Percentiles rank a stretch among this genome's conserved stretches.
Conservation (phyloP, 805 yeast species). For the Pichia nakasei region DNA sequence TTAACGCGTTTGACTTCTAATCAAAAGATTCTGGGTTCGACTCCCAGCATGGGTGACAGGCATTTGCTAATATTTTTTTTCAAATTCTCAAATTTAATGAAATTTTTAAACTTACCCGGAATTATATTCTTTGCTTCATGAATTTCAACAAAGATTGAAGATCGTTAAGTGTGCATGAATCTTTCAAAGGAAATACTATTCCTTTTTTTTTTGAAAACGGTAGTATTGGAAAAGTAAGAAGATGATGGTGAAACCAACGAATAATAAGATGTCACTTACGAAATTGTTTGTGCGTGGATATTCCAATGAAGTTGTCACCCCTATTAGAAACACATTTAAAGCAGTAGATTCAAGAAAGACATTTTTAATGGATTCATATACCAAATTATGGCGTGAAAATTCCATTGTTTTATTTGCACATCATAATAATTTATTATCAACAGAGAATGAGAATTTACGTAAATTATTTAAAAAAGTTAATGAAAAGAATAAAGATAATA, state of each 20-base stretch:
- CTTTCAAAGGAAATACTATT: no score
- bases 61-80: constrained; percentile 13
- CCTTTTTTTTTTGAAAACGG: neutral
- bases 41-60: constrained; percentile 38
- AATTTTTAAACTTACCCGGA: constrained; percentile 4
- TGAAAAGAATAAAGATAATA: constrained; percentile 27
- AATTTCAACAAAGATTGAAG: no score
- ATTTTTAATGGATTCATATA: constrained; percentile 71
- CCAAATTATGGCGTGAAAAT: constrained; percentile 55
- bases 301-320: constrained; percentile 5
- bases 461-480: constrained; percentile 55
- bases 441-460: constrained; percentile 60
- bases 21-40: constrained; percentile 61
- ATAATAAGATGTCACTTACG: neutral
- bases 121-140: no score
- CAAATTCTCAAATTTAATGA: neutral
- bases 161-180: no score
- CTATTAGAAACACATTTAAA: constrained; percentile 37
- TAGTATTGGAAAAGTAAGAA: neutral
- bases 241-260: constrained; percentile 2
- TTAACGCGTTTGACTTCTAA: constrained; percentile 62
- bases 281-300: neutral
- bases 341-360: constrained; percentile 72
- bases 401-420: constrained; percentile 73
- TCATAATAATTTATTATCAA: constrained; percentile 68